A percentile compares a stretch with the other conserved stretches of the same genome.
Evolutionary conservation across 2,329 filamentous ascomycete genomes (phyloP).

Genomic region (Cladosporium colombiae): DNA sequence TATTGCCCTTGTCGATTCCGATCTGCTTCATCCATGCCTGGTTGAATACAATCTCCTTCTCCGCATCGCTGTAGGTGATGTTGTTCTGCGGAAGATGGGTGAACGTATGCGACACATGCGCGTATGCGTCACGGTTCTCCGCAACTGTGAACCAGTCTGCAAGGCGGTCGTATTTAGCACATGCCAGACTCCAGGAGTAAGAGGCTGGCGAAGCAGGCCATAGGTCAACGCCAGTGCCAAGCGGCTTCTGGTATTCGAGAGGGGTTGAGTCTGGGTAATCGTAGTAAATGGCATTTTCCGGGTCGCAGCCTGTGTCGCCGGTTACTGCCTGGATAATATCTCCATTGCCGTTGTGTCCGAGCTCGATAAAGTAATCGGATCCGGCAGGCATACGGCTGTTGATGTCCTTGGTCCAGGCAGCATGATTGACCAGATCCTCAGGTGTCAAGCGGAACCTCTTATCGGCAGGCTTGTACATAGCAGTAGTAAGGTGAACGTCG

Average conservation of each 20-base stretch:
- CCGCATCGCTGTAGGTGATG: conserved; percentile 58
- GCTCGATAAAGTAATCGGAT: conserved; percentile 54
- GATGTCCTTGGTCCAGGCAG: conserved; percentile 46
- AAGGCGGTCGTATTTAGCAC: conserved; percentile 53
- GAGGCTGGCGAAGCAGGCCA: conserved; percentile 44
- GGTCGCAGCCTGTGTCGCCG: conserved; percentile 31
- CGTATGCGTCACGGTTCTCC: conserved; percentile 55
- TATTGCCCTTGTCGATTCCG: conserved; percentile 48
- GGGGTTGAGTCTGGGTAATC: conserved; percentile 43
- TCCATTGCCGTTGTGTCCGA: conserved; percentile 58
- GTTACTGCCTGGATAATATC: conserved; percentile 40
- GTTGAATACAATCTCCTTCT: conserved; percentile 63
- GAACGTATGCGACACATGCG: conserved; percentile 63
- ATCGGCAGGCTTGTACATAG: conserved; percentile 46
- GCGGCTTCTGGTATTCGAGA: conserved; percentile 50
- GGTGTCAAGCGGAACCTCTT: conserved; percentile 52
- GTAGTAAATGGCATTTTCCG: conserved; percentile 41
- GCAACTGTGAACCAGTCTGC: conserved; percentile 54
- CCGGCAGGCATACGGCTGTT: conserved; percentile 53
- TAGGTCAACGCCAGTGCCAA: conserved; percentile 40
- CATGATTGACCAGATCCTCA: conserved; percentile 50
- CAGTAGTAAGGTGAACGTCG: conserved; percentile 59
- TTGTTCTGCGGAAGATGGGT: conserved; percentile 61
- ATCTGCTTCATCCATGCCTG: conserved; percentile 58
- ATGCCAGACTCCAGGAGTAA: conserved; percentile 53